A percentile compares a stretch with the other conserved stretches of the same genome.
Evolutionary conservation across 805 yeast genomes (phyloP).

Genomic region (Zygosaccharomyces siamensis): DNA sequence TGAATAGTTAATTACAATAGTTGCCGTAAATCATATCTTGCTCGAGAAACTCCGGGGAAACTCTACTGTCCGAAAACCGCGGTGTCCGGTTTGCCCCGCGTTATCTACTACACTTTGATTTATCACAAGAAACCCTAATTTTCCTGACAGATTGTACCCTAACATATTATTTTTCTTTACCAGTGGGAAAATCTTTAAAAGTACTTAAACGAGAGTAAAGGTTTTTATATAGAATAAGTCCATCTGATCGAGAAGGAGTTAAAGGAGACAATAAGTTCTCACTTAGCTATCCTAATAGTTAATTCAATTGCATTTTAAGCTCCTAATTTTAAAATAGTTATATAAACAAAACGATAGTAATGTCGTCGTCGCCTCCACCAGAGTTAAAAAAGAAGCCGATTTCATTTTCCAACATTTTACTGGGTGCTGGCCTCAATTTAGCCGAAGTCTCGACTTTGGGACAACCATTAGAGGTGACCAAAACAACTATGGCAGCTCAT

Average conservation of each 20-base stretch:
- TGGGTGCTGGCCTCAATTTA: constrained; percentile 90
- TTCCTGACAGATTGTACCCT: background rate
- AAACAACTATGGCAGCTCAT: constrained; percentile 98
- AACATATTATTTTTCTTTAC: background rate
- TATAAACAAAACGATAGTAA: background rate
- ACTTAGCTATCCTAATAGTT: background rate
- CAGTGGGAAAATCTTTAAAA: background rate
- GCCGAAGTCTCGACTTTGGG: constrained; percentile 93
- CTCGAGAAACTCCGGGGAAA: background rate
- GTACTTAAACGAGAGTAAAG: background rate
- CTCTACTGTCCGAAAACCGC: background rate
- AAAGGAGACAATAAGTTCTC: background rate
- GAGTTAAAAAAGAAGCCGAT: constrained; percentile 74
- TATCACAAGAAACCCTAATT: background rate
- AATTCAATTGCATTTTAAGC: background rate
- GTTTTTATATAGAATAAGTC: background rate
- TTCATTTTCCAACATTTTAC: constrained; percentile 79
- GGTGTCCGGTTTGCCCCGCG: background rate
- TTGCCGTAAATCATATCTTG: background rate
- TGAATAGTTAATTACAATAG: background rate
- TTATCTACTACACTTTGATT: background rate
- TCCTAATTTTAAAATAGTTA: background rate
- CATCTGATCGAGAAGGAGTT: background rate
- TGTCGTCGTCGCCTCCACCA: constrained; percentile 14
- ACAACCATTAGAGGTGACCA: constrained; percentile 92